These are phyloP conservation scores for Eremochloa ophiuroides DNA, from an alignment of 176 grass and related monocot species.

Conservation along the genomic window DNA sequence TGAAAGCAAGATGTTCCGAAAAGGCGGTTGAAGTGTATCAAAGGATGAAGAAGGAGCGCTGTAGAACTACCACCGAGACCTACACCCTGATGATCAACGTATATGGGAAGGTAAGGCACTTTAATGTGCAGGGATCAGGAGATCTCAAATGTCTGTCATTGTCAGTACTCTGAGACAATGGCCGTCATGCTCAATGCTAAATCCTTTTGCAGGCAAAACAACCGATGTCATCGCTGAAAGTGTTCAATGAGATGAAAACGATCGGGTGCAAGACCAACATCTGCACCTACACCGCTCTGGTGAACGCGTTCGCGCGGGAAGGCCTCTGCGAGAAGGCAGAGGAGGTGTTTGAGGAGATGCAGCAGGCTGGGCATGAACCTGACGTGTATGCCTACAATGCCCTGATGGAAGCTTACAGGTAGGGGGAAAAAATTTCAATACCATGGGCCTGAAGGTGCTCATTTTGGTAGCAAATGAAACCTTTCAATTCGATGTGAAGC, in stretches of 20 bases:
- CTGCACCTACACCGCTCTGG: slow-evolving; percentile 87
- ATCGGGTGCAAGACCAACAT: slow-evolving; percentile 83
- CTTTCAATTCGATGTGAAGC: not conserved
- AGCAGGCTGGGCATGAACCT: slow-evolving; percentile 71
- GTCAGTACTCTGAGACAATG: not conserved
- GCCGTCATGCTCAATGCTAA: too few species aligned
- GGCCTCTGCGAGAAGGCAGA: slow-evolving; percentile 94
- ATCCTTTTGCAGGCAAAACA: slow-evolving; percentile 61
- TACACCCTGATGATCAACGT: slow-evolving; percentile 95
- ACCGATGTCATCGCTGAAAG: slow-evolving; percentile 54
- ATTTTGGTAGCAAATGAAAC: too few species aligned
- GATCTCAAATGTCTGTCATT: not conserved
- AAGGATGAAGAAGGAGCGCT: slow-evolving; percentile 76
- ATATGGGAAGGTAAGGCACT: slow-evolving; percentile 62
- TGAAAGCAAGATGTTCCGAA: slow-evolving; percentile 65
- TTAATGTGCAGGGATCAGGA: not conserved
- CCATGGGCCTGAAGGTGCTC: too few species aligned
- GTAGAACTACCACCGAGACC: slow-evolving; percentile 71
- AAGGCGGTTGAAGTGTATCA: slow-evolving; percentile 82
- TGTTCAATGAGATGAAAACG: slow-evolving; percentile 86
- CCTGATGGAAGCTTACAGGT: slow-evolving; percentile 95
- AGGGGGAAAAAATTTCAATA: not conserved
- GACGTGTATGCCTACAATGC: slow-evolving; percentile 94
- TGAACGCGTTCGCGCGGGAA: slow-evolving; percentile 86
- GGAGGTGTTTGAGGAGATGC: slow-evolving; percentile 78